Evolutionary conservation across 2,329 filamentous ascomycete genomes (phyloP).

Genomic region (Diaporthe sp.): DNA sequence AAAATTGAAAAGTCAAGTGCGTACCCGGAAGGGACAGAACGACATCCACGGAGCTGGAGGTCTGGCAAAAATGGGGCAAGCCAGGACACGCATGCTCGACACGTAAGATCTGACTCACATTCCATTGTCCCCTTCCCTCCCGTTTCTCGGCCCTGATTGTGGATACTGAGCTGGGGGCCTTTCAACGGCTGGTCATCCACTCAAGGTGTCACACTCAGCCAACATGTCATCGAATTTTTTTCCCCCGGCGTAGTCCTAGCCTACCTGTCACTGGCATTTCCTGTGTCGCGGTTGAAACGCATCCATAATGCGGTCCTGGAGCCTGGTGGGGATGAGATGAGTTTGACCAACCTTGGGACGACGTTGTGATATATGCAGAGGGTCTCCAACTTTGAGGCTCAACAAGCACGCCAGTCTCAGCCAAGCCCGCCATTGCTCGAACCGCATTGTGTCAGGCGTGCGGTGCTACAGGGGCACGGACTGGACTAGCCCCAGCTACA

Average conservation of each 20-base stretch:
- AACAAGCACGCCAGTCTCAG: conserved; percentile 15
- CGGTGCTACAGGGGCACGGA: not conserved
- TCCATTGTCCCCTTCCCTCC: not conserved
- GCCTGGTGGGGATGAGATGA: conserved; percentile 3
- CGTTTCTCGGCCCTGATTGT: not conserved
- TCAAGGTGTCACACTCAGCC: not conserved
- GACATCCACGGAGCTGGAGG: not conserved
- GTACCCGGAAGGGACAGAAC: not conserved
- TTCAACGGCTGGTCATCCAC: not conserved
- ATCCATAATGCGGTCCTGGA: not conserved
- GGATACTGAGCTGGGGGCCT: not conserved
- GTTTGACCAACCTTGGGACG: conserved; percentile 6
- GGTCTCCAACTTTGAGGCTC: conserved; percentile 1
- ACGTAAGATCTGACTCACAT: not conserved
- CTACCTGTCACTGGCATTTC: conserved; percentile 6
- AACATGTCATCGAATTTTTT: not conserved
- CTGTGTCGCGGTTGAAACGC: too few species aligned
- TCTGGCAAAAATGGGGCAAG: not conserved
- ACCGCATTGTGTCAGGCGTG: conserved; percentile 2
- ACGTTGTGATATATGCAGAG: not conserved
- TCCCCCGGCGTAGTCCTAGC: not conserved
- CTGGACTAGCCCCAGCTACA: not conserved
- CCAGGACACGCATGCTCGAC: not conserved
- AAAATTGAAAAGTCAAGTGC: not conserved
- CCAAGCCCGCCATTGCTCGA: not conserved